These are phyloP conservation scores for Trichocomaceae sp. DNA, from an alignment of 2,329 filamentous ascomycete species.

Conservation along the genomic window DNA sequence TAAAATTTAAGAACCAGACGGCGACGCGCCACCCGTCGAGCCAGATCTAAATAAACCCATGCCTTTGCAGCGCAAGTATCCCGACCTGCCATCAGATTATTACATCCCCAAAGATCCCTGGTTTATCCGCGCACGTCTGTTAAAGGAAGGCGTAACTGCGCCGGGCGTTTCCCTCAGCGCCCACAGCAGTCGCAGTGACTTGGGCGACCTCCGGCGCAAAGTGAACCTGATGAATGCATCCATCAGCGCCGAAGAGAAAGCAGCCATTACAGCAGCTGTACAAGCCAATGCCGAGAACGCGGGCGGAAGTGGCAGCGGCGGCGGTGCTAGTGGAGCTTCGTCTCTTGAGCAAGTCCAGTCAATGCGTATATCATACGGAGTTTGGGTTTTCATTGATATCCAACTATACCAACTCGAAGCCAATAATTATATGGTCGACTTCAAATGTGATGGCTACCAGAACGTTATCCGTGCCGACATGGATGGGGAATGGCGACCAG, in stretches of 20 bases:
- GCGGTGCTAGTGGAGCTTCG: constrained; percentile 29
- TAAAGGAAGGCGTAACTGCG: constrained; percentile 67
- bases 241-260: constrained; percentile 29
- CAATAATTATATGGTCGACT: constrained; percentile 91
- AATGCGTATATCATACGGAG: constrained; percentile 54
- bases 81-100: constrained; percentile 54
- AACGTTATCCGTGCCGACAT: constrained; percentile 58
- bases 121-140: constrained; percentile 87
- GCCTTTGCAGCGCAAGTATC: constrained; percentile 39
- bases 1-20: constrained; percentile 17
- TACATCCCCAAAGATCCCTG: constrained; percentile 88
- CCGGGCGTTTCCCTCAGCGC: constrained; percentile 38
- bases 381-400: constrained; percentile 93
- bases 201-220: constrained; percentile 36
- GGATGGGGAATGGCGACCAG: constrained; percentile 42
- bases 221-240: constrained; percentile 30
- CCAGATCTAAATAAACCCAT: constrained; percentile 30
- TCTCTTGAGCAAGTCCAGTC: constrained; percentile 31
- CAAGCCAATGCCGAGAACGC: constrained; percentile 28
- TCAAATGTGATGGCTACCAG: constrained; percentile 97
- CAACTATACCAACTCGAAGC: constrained; percentile 92
- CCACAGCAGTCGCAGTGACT: constrained; percentile 36
- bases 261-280: constrained; percentile 23
- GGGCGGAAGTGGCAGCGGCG: constrained; percentile 23
- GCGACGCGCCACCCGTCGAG: constrained; percentile 13